Evolutionary conservation across 1,139 yeast species (phyloP).

Genomic region (Keqinozyma sinolaborantium): DNA sequence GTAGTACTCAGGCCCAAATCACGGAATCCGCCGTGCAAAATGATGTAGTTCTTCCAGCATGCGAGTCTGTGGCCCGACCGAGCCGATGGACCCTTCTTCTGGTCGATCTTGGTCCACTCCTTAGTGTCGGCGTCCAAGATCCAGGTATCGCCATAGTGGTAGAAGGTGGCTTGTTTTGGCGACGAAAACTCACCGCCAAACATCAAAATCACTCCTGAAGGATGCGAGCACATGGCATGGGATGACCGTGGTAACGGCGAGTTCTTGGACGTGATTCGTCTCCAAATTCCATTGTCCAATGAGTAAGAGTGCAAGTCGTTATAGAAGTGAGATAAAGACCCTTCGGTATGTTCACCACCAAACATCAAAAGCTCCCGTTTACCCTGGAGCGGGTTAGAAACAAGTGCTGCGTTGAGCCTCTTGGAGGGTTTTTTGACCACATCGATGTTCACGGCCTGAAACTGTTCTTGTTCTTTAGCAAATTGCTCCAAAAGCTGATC

Average conservation of each 20-base stretch:
- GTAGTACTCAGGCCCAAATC: conserved; percentile 84
- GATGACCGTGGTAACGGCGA: conserved; percentile 92
- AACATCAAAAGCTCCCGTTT: conserved; percentile 75
- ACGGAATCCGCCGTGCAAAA: conserved; percentile 89
- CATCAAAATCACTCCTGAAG: conserved; percentile 78
- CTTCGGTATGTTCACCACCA: conserved; percentile 79
- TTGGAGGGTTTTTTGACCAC: conserved; percentile 56
- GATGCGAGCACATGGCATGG: conserved; percentile 92
- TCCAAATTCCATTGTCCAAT: conserved; percentile 80
- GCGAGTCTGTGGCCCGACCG: conserved; percentile 92
- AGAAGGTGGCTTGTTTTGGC: conserved; percentile 92
- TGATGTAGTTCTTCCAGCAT: conserved; percentile 84
- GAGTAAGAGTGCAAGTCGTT: conserved; percentile 78
- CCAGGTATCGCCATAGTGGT: conserved; percentile 97
- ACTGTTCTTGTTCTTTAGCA: conserved; percentile 75
- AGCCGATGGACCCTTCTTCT: conserved; percentile 68
- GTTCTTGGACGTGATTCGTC: conserved; percentile 73
- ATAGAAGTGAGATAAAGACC: conserved; percentile 63
- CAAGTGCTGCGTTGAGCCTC: conserved; percentile 72
- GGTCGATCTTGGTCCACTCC: conserved; percentile 88
- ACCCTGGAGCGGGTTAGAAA: conserved; percentile 73
- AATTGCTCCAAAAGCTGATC: conserved; percentile 79
- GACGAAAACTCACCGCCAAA: conserved; percentile 98
- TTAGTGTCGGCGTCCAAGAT: conserved; percentile 75
- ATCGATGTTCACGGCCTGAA: conserved; percentile 67